Conservation (phyloP, 179 eudicot species). For the Amaranthus tricolor region DNA sequence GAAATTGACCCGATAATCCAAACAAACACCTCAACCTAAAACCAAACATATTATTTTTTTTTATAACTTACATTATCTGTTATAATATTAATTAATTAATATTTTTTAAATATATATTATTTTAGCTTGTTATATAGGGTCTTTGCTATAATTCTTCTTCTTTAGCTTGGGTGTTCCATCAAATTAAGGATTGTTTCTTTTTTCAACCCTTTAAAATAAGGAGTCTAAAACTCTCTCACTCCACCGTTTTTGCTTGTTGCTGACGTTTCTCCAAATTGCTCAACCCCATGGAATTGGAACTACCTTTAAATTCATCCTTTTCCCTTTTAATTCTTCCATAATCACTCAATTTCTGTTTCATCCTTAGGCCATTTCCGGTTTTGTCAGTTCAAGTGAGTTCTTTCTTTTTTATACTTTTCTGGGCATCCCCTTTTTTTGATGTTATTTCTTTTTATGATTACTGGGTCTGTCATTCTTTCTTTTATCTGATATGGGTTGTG, state of each 20-base stretch:
- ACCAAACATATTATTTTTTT: too few relatives aligned
- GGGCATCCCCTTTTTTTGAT: slow-evolving; percentile 11
- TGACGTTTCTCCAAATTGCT: slow-evolving; percentile 5
- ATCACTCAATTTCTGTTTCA: neutral
- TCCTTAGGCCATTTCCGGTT: neutral
- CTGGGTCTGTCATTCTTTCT: neutral
- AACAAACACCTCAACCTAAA: too few relatives aligned
- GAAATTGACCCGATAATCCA: too few relatives aligned
- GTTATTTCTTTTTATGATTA: neutral
- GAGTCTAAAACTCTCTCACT: slow-evolving; percentile 11
- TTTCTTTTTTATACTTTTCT: slow-evolving; percentile 1
- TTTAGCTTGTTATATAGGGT: too few relatives aligned
- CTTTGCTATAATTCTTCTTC: neutral
- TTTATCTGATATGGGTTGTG: slow-evolving; percentile 22
- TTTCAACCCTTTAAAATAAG: neutral
- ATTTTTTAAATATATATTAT: too few relatives aligned
- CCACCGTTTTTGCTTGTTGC: slow-evolving; percentile 8
- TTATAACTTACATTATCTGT: too few relatives aligned
- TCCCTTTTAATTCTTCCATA: neutral
- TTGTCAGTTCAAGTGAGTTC: slow-evolving; percentile 13
- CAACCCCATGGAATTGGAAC: neutral
- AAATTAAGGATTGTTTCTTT: neutral
- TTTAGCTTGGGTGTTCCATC: neutral
- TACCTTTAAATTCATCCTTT: neutral
- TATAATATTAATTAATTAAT: too few relatives aligned